Evolutionary conservation across 768 basidiomycete genomes (phyloP).

Genomic region (Melanogaster broomeanus): DNA sequence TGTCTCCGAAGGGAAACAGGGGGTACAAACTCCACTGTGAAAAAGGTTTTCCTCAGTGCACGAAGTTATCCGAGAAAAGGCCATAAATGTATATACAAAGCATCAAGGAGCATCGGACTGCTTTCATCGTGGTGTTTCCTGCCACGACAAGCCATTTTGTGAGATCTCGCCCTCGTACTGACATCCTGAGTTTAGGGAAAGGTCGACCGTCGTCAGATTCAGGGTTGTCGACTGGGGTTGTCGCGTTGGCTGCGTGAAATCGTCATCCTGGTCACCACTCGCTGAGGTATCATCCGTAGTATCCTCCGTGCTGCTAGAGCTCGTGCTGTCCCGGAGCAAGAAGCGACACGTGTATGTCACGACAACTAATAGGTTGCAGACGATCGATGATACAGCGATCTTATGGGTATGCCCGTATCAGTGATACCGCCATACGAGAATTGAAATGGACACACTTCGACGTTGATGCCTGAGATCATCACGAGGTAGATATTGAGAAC

Average conservation of each 20-base stretch:
- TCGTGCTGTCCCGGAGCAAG: background rate
- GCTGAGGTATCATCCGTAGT: background rate
- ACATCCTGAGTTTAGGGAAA: background rate
- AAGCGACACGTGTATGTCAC: constrained; percentile 19
- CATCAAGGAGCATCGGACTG: no score
- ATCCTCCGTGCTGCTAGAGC: background rate
- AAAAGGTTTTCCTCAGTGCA: no score
- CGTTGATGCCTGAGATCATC: constrained; percentile 11
- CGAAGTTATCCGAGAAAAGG: no score
- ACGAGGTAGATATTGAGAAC: constrained; percentile 5
- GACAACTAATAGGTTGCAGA: constrained; percentile 26
- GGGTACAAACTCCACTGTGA: no score
- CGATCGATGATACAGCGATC: constrained; percentile 17
- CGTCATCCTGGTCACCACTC: constrained; percentile 15
- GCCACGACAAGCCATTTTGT: background rate
- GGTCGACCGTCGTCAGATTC: constrained; percentile 11
- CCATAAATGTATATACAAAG: no score
- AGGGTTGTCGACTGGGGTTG: background rate
- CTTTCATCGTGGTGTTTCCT: background rate
- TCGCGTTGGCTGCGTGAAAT: constrained; percentile 11
- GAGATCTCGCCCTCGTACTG: background rate
- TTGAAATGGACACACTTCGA: constrained; percentile 13
- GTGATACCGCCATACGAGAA: no score
- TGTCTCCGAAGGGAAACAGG: no score
- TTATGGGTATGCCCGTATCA: background rate